Conservation (phyloP, 2,329 filamentous ascomycete species). For the Fusarium virguliforme region DNA sequence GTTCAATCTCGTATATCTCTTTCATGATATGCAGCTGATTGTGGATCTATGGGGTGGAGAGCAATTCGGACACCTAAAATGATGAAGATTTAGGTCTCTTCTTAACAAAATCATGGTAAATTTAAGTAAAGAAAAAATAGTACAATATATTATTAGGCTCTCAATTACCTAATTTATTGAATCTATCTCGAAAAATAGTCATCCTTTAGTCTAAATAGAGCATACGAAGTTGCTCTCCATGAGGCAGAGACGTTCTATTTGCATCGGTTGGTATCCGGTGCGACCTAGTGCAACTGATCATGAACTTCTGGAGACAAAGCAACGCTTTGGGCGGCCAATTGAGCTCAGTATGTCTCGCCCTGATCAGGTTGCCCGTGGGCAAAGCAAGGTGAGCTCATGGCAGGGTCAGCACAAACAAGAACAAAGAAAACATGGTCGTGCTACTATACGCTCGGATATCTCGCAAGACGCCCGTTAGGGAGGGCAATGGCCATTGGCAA, state of each 20-base stretch:
- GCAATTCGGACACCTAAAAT: too few relatives aligned
- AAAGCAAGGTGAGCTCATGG: constrained; percentile 4
- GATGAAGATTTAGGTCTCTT: too few relatives aligned
- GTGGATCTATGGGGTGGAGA: constrained; percentile 13
- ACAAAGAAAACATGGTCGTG: constrained; percentile 1
- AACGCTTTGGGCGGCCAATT: background rate
- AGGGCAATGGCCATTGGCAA: background rate
- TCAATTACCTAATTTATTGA: too few relatives aligned
- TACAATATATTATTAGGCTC: too few relatives aligned
- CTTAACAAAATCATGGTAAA: too few relatives aligned
- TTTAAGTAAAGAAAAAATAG: too few relatives aligned
- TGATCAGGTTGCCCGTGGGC: constrained; percentile 5
- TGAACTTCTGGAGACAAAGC: background rate
- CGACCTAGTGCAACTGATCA: background rate
- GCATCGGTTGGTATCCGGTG: too few relatives aligned
- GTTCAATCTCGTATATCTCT: constrained; percentile 20
- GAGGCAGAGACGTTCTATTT: too few relatives aligned
- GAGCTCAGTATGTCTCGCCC: background rate
- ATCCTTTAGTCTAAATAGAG: too few relatives aligned
- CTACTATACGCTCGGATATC: constrained; percentile 2
- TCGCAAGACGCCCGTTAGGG: background rate
- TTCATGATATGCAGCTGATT: constrained; percentile 34
- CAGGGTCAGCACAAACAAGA: background rate
- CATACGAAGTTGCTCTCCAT: too few relatives aligned
- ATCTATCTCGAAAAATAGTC: too few relatives aligned